A percentile compares a stretch with the other conserved stretches of the same genome.
phyloP scores from a whole-genome alignment of 2,329 filamentous ascomycete genomes.

The Emergomyces orientalis region DNA sequence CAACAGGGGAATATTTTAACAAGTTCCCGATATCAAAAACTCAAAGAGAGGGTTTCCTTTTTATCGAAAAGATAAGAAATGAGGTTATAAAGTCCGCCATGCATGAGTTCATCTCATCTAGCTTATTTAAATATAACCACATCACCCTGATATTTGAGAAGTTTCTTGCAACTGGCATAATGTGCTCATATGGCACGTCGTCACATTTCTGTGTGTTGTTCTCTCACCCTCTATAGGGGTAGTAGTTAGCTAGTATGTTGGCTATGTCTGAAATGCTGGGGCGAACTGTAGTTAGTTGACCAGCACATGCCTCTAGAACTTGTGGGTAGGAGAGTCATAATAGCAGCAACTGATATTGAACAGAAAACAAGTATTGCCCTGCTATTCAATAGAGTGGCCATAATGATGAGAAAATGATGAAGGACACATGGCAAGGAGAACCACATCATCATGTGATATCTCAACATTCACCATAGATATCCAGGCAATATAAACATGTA shows the following conservation, averaged over 20 bases:
- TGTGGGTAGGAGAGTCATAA: neutral
- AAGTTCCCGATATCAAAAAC: neutral
- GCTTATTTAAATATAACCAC: neutral
- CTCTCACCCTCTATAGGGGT: neutral
- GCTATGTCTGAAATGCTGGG: neutral
- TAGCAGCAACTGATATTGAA: neutral
- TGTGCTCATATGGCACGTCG: neutral
- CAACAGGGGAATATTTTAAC: neutral
- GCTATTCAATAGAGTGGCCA: neutral
- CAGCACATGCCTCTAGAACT: neutral
- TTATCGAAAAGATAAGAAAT: neutral
- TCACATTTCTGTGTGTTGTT: constrained; percentile 1
- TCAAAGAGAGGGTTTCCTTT: neutral
- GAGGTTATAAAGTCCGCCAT: neutral
- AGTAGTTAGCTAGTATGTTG: neutral
- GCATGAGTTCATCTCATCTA: neutral
- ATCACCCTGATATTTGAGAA: neutral
- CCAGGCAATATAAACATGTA: too few relatives aligned
- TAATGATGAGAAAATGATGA: neutral
- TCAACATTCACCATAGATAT: too few relatives aligned
- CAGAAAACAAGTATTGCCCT: neutral
- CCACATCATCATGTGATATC: neutral
- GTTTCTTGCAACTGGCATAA: neutral
- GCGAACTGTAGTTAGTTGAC: neutral
- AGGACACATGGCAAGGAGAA: neutral